A percentile compares a stretch with the other conserved stretches of the same genome.
These are phyloP conservation scores for Capsicum rhomboideum DNA, from an alignment of 257 asterid species.

Conservation along the genomic window DNA sequence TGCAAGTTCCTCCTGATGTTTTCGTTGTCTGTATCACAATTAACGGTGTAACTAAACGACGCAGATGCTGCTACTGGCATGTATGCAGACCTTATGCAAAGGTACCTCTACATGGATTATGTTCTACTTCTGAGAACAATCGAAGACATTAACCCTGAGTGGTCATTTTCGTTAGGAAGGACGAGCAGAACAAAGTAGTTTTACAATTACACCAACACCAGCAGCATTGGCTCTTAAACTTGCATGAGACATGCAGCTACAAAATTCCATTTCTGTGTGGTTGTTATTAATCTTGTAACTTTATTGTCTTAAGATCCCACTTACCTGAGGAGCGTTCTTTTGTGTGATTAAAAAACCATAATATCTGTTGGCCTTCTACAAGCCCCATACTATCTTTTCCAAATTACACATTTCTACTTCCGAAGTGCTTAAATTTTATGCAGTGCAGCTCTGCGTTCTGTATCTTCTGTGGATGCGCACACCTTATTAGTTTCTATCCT, in stretches of 20 bases:
- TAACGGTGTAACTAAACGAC: slow-evolving; percentile 5
- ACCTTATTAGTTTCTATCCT: neutral
- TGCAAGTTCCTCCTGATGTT: neutral
- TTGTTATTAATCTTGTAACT: neutral
- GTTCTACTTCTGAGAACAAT: neutral
- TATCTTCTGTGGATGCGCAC: neutral
- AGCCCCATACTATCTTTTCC: neutral
- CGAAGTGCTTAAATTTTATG: neutral
- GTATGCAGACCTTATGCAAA: slow-evolving; percentile 80
- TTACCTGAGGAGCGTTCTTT: neutral
- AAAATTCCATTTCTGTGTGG: neutral
- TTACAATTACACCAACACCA: neutral
- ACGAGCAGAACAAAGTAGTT: neutral
- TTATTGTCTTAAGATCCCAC: neutral
- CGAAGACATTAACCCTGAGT: slow-evolving; percentile 4
- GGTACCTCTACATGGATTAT: slow-evolving; percentile 28
- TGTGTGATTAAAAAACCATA: neutral
- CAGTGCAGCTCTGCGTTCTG: neutral
- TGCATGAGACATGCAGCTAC: neutral
- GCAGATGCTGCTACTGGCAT: slow-evolving; percentile 98
- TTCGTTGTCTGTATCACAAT: neutral
- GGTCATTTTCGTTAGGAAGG: neutral
- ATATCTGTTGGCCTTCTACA: neutral
- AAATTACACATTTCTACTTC: neutral
- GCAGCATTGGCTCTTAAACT: neutral